Evolutionary conservation across 192 early-diverging fungal species (phyloP), one percentile per base, ranked within the genome.

Genomic region (Coemansia sp.): DNA sequence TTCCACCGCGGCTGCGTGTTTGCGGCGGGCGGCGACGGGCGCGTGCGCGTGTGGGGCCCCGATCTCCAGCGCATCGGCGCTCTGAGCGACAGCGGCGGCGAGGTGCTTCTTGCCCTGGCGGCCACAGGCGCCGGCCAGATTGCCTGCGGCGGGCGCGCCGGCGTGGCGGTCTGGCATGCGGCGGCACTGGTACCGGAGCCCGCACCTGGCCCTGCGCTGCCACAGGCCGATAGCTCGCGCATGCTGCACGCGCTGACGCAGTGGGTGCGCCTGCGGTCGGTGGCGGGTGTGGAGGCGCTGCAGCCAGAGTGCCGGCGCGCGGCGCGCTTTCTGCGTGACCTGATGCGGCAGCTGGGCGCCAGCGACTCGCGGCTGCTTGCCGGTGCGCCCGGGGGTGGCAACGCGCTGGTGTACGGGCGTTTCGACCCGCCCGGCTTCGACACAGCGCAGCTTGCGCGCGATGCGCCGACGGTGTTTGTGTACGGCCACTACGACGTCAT

Each of bases 401-500:
- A 90, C 46, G 86, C 87, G 17, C 43, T 90, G 19, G 87, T 90
- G 1, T 85, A 85, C 50, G 86, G 78, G 6, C 75, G 77, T 43
- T 85, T 86, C 34, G 60, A 60, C 17, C 78, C 77, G 4, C 64
- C 67, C 15, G 9, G 15, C 9, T 42, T 50, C 4, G 40, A 28
- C 0, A 41, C 53, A 3, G 45, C 17, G 49, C 36, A 48, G 35
- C 60, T 54, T 55, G 62, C 26, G 0, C 13, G 14, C 19, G 53
- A 54, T 17, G 24, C 42, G 47, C 69, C 71, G 13, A 82, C 80
- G 20, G 80, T 88, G 2, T 68, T 90, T 24, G 78, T 90, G 2
- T 90, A 90, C 60, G 88, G 86, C 2, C 88, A 91, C 67, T 89
- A 88, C 51, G 88, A 91, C 58, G 88, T 91, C 7, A 87, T 91